Evolutionary conservation across 495 filamentous ascomycete genomes (phyloP), one percentile per base, ranked within the genome.

Genomic region (Lepraria neglecta): DNA sequence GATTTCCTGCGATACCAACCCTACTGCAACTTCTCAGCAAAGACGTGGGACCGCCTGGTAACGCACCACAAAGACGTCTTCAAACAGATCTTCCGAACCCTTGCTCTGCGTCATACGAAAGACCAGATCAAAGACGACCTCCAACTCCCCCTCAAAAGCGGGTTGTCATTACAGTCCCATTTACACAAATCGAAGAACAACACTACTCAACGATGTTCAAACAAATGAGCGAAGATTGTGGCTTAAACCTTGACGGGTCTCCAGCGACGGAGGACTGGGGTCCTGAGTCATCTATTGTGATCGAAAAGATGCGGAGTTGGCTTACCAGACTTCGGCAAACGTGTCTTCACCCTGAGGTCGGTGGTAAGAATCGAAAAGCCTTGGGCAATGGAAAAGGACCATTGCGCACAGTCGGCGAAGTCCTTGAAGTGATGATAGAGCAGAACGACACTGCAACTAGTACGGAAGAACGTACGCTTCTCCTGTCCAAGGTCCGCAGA

Each of bases 351-450:
- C 88, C 92, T 3, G 78, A 91, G 59, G 81, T 91, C 42, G 86
- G 86, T 9, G 78, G 74, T 11, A 77, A 77, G n/a, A 90, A 89
- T 68, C 80, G 87, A 21, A 80, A 80, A 59, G 83, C 83, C 0
- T 74, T 95, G 6, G 88, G 89, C 4, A 73, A 77, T 24, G 81
- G 75, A 33, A 78, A 78, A 58, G 87, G 82, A 0, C 85, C 87
- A 9, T 72, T 94, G 54, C 77, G 86, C n/a, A 92, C 91, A 9
- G 86, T 96, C 6, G 79, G 81, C 17, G 87, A 97, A 67, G 90
- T 96, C 2, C 74, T 97, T 27, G 84, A 89, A 45, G 84, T 85
- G 4, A 96, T 97, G 92, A 85, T 96, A 60, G 91, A 96, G 28
- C 81, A 90, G 59, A 88, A 85, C 15, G 85, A 91, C 31, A 73